Percentiles rank a stretch among this genome's conserved stretches.
These are phyloP conservation scores for Tuber microsphaerosporum DNA, from an alignment of 495 filamentous ascomycete genomes.

Conservation along the genomic window DNA sequence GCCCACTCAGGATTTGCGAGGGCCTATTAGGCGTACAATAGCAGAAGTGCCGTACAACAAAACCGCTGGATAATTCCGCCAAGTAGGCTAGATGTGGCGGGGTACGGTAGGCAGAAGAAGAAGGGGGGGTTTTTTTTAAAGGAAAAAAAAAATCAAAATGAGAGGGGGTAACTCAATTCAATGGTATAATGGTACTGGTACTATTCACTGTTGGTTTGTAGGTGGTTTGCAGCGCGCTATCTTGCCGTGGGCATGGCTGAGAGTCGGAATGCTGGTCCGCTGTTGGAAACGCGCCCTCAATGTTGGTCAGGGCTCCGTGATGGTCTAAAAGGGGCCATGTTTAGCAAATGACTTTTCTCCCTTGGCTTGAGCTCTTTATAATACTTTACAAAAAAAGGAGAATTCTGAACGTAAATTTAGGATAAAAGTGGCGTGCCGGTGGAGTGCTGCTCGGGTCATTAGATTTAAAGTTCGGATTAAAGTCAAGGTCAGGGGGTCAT, in stretches of 20 bases:
- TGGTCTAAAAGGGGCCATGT: background rate
- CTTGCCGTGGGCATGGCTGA: too few species aligned
- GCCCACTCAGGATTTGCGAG: background rate
- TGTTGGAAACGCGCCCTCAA: background rate
- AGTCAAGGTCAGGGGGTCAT: background rate
- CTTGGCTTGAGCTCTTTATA: background rate
- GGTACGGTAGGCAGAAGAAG: background rate
- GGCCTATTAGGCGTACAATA: background rate
- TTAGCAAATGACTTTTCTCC: background rate
- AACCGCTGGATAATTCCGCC: too few species aligned
- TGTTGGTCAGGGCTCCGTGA: background rate
- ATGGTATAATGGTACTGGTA: background rate
- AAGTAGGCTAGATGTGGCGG: background rate
- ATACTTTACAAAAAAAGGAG: background rate
- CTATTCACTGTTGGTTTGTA: background rate
- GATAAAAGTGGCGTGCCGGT: background rate
- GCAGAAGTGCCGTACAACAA: background rate
- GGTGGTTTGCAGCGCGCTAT: too few species aligned
- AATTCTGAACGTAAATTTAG: background rate
- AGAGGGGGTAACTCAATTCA: background rate
- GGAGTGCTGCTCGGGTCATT: background rate
- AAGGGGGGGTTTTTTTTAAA: background rate
- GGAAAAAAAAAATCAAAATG: background rate
- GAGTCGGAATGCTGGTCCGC: background rate
- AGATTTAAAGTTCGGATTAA: background rate